Evolutionary conservation across 2,329 filamentous ascomycete species (phyloP), one percentile per base, ranked within the genome.

Genomic region (Scytalidium sp.): DNA sequence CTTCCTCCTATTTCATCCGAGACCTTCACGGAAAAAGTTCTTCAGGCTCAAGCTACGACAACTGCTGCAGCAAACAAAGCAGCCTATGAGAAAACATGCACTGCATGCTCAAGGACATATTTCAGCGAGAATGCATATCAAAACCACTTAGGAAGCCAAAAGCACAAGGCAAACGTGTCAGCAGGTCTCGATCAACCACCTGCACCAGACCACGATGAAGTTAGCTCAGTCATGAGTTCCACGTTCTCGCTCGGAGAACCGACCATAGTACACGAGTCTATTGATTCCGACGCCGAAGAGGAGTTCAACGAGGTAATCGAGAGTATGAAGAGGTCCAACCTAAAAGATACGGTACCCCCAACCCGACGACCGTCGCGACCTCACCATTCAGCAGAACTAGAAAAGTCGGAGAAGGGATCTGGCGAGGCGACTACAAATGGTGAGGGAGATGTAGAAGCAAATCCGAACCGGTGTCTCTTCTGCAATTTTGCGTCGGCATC

Each of bases 61-160:
- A 88, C 81, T 40, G 90, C 90, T 27, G 90, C 93, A 55, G 90
- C 91, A 49, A 88, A 91, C 55, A 90, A 90, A 70, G 93, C 92
- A 3, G 84, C 89, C 13, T 97, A 92, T 64, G 90, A 97, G 68
- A 91, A 88, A 64, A 73, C 77, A 23, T 99, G 94, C 70, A 76
- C 83, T 3, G 79, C 85, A 19, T 99, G 94, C 74, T 81, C 88
- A 63, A 96, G 96, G 75, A 91, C 88, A 13, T 99, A 96, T 70
- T 97, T 87, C 75, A 97, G 92, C 71, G 90, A 97, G 65, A 97
- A 97, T 72, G 93, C 94, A 27, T 97, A 88, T 70, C 84, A 86
- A 65, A 99, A 97, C 70, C 94, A 99, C 66, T 69, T 97, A 50
- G 85, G 84, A 51, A 97, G 92, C 72, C 85, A 90, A 60, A 96